Base-by-base conservation (phyloP, 2,329 filamentous ascomycete species). In the Clonostachys rosea region DNA sequence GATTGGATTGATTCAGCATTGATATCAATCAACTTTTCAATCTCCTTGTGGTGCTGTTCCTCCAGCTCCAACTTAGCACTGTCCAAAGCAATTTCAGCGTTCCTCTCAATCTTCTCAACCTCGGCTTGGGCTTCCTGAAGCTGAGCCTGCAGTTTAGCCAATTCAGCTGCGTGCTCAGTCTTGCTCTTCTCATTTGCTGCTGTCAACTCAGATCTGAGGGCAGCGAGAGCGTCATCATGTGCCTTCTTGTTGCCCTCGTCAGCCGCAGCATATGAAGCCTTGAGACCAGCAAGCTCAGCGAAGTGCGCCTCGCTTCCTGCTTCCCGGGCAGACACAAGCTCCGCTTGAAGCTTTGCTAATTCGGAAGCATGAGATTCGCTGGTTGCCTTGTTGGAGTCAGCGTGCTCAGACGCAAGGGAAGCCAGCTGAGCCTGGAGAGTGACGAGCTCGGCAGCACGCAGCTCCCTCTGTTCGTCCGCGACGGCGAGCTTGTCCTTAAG, bases 21-120 rank as follows among this genome's bases (percentile, higher is more conserved):
- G 46, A 66, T 59, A 18, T 61, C 60, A 36, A 71, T 60, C 16
- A 78, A 60, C 52, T 73, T 73, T 53, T 76, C 70, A 20, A 81
- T 63, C 49, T 77, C 71, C 18, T 64, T 64, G 40, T 71, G 66
- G 58, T 75, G 67, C 56, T 66, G 68, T 35, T 67, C 62, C 51
- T 75, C 65, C 37, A 75, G 66, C 17, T 75, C 70, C 14, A 67
- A 63, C 60, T 68, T 73, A 37, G 63, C 59, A 18, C 71, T 45
- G 46, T 73, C 66, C 13, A 63, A 54, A 6, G 59, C 56, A 51
- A 71, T 60, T 20, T 62, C 58, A 17, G 42, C 35, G 34, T 60
- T 53, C 42, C 67, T 56, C 54, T 65, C 65, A 35, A 51, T 49
- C 13, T 43, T 24, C 18, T 49, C 47, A n/a, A 52, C 36, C 34